Conservation (phyloP, 805 yeast genomes). For the Lipomyces oligophaga region DNA sequence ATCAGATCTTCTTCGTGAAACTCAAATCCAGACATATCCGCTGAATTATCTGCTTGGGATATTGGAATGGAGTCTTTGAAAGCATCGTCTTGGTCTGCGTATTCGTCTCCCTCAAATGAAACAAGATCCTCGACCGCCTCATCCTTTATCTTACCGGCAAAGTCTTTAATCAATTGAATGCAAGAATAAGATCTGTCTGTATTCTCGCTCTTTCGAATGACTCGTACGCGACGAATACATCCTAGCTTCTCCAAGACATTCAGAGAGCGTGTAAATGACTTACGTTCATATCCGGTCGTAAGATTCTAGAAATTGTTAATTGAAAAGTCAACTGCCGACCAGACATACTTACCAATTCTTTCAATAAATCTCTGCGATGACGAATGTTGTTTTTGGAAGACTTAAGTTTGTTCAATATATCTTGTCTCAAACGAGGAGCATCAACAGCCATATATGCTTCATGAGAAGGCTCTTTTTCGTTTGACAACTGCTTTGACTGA, state of each 20-base stretch:
- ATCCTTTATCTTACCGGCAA: slow-evolving; percentile 26
- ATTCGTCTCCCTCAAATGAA: slow-evolving; percentile 29
- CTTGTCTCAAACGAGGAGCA: slow-evolving; percentile 25
- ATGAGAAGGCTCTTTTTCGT: background rate
- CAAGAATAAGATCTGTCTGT: slow-evolving; percentile 36
- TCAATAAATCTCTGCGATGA: slow-evolving; percentile 39
- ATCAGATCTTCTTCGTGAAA: slow-evolving; percentile 10
- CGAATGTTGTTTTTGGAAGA: slow-evolving; percentile 38
- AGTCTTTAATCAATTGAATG: slow-evolving; percentile 34
- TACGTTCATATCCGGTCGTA: too few relatives aligned
- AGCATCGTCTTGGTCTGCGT: slow-evolving; percentile 33
- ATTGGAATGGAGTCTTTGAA: too few relatives aligned
- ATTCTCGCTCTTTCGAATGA: slow-evolving; percentile 36
- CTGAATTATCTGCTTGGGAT: background rate
- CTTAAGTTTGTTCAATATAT: slow-evolving; percentile 33
- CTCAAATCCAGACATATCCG: slow-evolving; percentile 13
- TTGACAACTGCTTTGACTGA: background rate
- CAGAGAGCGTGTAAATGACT: slow-evolving; percentile 31
- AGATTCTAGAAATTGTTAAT: too few relatives aligned
- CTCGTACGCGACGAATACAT: slow-evolving; percentile 36
- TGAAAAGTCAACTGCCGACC: too few relatives aligned
- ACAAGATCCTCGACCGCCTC: slow-evolving; percentile 27
- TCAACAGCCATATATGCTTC: slow-evolving; percentile 20
- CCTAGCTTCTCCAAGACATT: slow-evolving; percentile 33
- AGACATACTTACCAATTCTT: slow-evolving; percentile 35